Evolutionary conservation across 2,329 filamentous ascomycete genomes (phyloP).

Genomic region (Aureobasidium uvarum): DNA sequence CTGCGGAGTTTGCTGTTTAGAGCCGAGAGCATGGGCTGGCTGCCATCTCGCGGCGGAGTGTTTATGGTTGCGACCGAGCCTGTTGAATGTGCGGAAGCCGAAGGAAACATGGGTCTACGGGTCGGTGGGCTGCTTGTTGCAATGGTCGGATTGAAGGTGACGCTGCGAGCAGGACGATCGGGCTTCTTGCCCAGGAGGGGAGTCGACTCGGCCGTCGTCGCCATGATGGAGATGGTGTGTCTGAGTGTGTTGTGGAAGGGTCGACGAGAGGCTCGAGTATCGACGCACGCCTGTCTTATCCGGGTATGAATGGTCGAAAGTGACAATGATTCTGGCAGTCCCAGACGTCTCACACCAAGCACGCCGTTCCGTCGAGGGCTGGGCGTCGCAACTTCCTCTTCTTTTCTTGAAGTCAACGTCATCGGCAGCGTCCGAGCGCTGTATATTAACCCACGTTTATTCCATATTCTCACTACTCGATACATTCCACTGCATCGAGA

Average conservation of each 20-base stretch:
- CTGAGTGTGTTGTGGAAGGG: not conserved
- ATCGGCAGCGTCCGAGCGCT: constrained; percentile 8
- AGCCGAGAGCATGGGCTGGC: constrained; percentile 66
- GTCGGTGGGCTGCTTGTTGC: constrained; percentile 45
- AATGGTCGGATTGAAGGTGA: constrained; percentile 71
- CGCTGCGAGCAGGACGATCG: constrained; percentile 56
- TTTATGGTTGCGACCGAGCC: constrained; percentile 39
- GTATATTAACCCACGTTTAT: not conserved
- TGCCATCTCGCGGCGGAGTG: constrained; percentile 43
- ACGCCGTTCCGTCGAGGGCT: constrained; percentile 24
- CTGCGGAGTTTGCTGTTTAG: constrained; percentile 85
- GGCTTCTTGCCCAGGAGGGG: constrained; percentile 27
- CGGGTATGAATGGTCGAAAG: not conserved
- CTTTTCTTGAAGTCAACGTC: constrained; percentile 5
- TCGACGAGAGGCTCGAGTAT: not conserved
- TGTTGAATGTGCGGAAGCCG: constrained; percentile 36
- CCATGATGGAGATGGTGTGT: constrained; percentile 18
- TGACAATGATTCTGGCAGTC: constrained; percentile 2
- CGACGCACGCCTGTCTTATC: not conserved
- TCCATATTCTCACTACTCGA: not conserved
- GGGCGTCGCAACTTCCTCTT: constrained; percentile 21
- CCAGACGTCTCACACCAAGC: constrained; percentile 7
- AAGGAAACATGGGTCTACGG: constrained; percentile 39
- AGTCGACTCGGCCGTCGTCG: constrained; percentile 26
- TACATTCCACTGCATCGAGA: not conserved